These are phyloP conservation scores for Penicillium sp. DNA, from an alignment of 2,329 filamentous ascomycete genomes.

Conservation along the genomic window DNA sequence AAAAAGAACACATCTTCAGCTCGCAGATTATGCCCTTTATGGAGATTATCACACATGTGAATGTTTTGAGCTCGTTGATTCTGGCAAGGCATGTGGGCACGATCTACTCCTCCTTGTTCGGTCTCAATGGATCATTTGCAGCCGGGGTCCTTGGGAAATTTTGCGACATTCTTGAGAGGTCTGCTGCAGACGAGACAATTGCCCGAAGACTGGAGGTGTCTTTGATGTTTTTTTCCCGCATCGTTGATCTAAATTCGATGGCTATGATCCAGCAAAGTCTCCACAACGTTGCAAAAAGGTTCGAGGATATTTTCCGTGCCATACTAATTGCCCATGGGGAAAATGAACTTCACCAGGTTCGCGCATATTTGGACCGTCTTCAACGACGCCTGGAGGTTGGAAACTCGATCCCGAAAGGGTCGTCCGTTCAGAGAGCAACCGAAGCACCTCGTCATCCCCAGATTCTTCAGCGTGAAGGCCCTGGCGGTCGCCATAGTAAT, in stretches of 20 bases:
- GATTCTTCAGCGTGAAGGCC: neutral
- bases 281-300: neutral
- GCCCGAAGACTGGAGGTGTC: neutral
- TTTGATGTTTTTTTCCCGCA: neutral
- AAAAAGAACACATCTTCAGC: neutral
- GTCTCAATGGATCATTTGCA: neutral
- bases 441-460: neutral
- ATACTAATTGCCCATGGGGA: neutral
- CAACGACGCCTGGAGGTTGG: neutral
- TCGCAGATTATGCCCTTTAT: neutral
- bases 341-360: neutral
- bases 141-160: neutral
- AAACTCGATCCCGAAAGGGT: neutral
- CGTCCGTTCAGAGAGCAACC: neutral
- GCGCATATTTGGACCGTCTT: neutral
- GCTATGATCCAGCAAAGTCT: neutral
- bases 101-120: neutral
- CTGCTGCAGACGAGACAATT: neutral
- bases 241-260: neutral
- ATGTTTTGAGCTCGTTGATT: neutral
- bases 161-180: neutral
- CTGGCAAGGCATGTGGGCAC: neutral
- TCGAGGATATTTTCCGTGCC: neutral
- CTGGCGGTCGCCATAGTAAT: neutral
- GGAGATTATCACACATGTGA: neutral